These are phyloP conservation scores for Dendrobium nobile DNA, from an alignment of 106 monocot genomes.

Conservation along the genomic window DNA sequence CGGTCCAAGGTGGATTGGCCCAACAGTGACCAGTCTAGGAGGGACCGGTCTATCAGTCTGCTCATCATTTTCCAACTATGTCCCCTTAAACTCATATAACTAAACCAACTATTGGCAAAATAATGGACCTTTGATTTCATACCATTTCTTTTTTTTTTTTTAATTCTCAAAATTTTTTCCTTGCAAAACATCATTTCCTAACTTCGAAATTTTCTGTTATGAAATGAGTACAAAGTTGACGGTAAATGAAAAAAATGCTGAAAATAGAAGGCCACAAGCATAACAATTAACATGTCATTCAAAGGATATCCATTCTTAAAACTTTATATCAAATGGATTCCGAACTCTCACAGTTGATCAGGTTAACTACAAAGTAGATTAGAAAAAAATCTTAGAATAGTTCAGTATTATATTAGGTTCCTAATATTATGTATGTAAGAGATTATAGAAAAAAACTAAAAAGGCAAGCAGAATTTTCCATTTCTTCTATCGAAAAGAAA, in stretches of 20 bases:
- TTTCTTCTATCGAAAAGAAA: not conserved
- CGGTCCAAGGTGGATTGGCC: too few species aligned
- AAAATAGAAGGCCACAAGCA: not conserved
- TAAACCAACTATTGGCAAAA: not conserved
- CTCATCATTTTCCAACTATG: not conserved
- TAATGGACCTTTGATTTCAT: not conserved
- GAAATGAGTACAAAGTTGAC: not conserved
- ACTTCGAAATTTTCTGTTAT: not conserved
- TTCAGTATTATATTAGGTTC: not conserved
- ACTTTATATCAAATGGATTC: not conserved
- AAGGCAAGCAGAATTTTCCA: not conserved
- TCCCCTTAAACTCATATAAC: not conserved
- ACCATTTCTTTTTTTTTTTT: not conserved
- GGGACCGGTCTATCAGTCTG: not conserved
- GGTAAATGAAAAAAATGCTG: not conserved
- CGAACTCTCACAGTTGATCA: not conserved
- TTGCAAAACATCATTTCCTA: not conserved
- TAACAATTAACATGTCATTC: not conserved
- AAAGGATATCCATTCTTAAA: not conserved
- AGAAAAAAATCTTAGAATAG: not conserved
- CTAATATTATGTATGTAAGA: not conserved
- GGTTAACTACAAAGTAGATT: not conserved
- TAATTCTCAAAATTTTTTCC: not conserved
- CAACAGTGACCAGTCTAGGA: too few species aligned
- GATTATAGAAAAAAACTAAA: not conserved